Base-by-base conservation (phyloP, 139 green algal genomes). In the Chlamydomonas incerta region DNA sequence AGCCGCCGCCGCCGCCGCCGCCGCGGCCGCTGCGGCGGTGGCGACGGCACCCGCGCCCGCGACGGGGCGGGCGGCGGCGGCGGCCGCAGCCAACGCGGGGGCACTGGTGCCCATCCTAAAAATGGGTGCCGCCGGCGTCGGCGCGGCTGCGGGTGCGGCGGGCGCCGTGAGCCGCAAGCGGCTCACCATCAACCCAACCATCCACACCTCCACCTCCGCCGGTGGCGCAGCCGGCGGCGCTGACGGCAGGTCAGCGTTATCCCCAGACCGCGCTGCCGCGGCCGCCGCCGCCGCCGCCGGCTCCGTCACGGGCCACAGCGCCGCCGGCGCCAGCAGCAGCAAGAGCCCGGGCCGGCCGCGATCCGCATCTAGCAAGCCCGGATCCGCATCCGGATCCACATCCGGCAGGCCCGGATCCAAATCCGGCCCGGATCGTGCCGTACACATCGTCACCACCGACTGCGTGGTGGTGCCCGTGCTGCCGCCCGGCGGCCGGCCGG, bases 51-150 rank as follows among this genome's bases (percentile, higher is more conserved):
- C 37, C 29, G 26, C 55, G 55, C 55, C 41, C 5, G 41, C 18
- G 55, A 60, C 55, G 55, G 55, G 18, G 8, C 55, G 55, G 55
- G 41, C 14, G 62, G 62, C 26, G 62, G 37, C 76, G 63, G 46
- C 41, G 63, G 65, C 79, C 66, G 65, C 26, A 31, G 66, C 24
- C 79, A 11, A 24, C 2, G 31, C 20, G 31, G n/a, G n/a, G n/a
- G 47, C 79, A n/a, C n/a, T 85, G 24, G 66, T 85, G 21, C 79
- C 79, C 0, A 85, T 85, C 46, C 79, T 85, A 34, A 75, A 75
- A 66, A 46, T 65, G 15, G 69, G 35, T 47, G 67, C 33, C 33
- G 67, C 33, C 33, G 33, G 33, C 67, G 33, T 5, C 67, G 67
- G 15, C 3, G 75, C n/a, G n/a, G 37, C 31, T 13, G 35, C 26